Base-by-base conservation (phyloP, 805 yeast species). In the Wickerhamomyces kurtzmanii region DNA sequence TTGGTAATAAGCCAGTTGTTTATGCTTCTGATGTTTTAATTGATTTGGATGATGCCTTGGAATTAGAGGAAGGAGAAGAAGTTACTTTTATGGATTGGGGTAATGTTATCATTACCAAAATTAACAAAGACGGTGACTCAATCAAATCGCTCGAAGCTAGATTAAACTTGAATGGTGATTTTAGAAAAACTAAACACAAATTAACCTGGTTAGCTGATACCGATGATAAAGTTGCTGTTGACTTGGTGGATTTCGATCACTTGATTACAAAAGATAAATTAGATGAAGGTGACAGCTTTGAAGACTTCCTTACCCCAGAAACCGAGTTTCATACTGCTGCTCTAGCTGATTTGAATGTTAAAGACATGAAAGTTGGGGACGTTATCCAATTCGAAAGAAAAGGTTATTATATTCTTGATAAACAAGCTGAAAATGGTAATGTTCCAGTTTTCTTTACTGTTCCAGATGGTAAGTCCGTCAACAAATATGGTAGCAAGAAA, bases 51-150 rank as follows among this genome's bases (percentile, higher is more conserved):
- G 97, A 89, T 57, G 82, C 81, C 21, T 62, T 59, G 36, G 77
- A 87, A 25, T 64, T 78, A 36, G 74, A 68, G 41, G 89, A 75
- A 23, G 83, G 80, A 39, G 97, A 89, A 61, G 97, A 89, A 63
- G 66, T 87, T 38, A 89, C 97, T n/a, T 71, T 89, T 47, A 89
- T 89, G 97, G 96, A 89, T 60, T 89, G 97, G 97, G 97, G 96
- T 68, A 89, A 89, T 54, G 81, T 75, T 33, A 80, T 89, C 40
- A 62, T 87, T 40, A 71, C 79, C 40, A 72, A 73, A 53, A 69
- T 87, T 49, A 59, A 59, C 51, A 76, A 71, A 53, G 75, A 73
- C 38, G 80, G 70, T 33, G 69, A 57, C 26, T 54, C 53, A 24
- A 80, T 80, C 31, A 65, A 63, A 26, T 62, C 77, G 4, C 62